phyloP scores from a whole-genome alignment of 2,329 filamentous ascomycete species.

The Hypoxylon sp. region DNA sequence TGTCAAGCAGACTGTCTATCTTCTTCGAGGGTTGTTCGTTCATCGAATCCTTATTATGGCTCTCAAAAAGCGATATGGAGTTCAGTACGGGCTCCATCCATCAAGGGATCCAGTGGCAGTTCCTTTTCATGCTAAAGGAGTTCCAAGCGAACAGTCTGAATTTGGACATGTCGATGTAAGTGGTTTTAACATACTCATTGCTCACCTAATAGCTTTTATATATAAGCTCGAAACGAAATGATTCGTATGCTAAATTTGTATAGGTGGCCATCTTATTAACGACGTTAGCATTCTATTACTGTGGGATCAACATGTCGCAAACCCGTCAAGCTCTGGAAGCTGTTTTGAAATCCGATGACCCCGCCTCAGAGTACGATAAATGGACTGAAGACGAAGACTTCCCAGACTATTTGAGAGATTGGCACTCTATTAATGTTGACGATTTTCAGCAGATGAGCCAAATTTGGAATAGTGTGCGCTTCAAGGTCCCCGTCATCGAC shows the following conservation, averaged over 20 bases:
- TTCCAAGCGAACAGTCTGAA: constrained; percentile 73
- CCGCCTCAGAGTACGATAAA: constrained; percentile 68
- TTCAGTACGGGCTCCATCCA: constrained; percentile 73
- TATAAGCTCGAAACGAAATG: neutral
- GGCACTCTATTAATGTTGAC: constrained; percentile 71
- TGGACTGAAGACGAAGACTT: constrained; percentile 61
- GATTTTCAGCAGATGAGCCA: constrained; percentile 66
- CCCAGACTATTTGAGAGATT: constrained; percentile 64
- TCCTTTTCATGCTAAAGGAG: constrained; percentile 76
- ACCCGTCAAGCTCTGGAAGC: constrained; percentile 64
- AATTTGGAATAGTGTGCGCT: constrained; percentile 66
- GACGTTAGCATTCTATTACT: constrained; percentile 76
- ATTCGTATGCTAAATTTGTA: constrained; percentile 14
- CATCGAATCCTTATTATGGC: constrained; percentile 72
- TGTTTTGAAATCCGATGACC: constrained; percentile 69
- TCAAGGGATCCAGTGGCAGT: constrained; percentile 73
- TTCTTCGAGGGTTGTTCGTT: constrained; percentile 74
- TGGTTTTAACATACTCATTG: neutral
- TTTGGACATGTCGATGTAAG: constrained; percentile 72
- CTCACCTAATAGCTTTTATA: neutral
- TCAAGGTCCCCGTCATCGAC: constrained; percentile 67
- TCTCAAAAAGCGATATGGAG: constrained; percentile 76
- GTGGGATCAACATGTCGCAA: constrained; percentile 66
- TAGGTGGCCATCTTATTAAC: constrained; percentile 76
- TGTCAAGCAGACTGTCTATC: constrained; percentile 59